Evolutionary conservation across 305 asterid species (phyloP).

Genomic region (Nicotiana rustica): DNA sequence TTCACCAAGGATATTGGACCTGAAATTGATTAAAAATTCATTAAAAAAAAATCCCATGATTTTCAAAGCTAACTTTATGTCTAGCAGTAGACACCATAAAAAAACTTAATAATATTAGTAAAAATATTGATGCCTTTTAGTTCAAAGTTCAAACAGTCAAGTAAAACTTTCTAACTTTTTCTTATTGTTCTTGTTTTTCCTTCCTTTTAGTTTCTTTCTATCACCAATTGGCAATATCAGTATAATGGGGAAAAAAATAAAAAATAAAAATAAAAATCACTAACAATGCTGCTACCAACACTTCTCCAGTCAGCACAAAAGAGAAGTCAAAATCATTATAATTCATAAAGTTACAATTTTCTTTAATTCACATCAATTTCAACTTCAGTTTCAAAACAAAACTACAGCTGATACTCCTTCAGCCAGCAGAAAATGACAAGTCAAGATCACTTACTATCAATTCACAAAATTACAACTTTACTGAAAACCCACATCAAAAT

Average conservation of each 20-base stretch:
- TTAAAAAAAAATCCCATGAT: conserved; percentile 7
- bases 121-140: too few relatives aligned
- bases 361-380: conserved; percentile 1
- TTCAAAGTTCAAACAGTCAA: background rate
- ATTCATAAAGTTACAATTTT: background rate
- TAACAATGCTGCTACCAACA: background rate
- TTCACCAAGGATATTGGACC: conserved; percentile 65
- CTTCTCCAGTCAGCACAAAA: conserved; percentile 13
- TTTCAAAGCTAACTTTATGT: background rate
- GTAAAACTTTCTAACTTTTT: background rate
- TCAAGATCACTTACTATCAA: conserved; percentile 16
- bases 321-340: background rate
- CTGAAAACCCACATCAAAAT: background rate
- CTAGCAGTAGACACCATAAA: background rate
- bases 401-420: background rate
- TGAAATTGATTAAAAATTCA: conserved; percentile 31
- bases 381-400: conserved; percentile 9
- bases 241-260: background rate
- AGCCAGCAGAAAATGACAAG: background rate
- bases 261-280: background rate
- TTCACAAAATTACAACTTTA: conserved; percentile 27
- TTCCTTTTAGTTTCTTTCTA: background rate
- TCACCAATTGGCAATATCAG: background rate
- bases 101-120: conserved; percentile 11
- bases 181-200: background rate